A percentile compares a stretch with the other conserved stretches of the same genome.
phyloP scores from a whole-genome alignment of 2,329 filamentous ascomycete genomes.

The Fusarium veterinarium region DNA sequence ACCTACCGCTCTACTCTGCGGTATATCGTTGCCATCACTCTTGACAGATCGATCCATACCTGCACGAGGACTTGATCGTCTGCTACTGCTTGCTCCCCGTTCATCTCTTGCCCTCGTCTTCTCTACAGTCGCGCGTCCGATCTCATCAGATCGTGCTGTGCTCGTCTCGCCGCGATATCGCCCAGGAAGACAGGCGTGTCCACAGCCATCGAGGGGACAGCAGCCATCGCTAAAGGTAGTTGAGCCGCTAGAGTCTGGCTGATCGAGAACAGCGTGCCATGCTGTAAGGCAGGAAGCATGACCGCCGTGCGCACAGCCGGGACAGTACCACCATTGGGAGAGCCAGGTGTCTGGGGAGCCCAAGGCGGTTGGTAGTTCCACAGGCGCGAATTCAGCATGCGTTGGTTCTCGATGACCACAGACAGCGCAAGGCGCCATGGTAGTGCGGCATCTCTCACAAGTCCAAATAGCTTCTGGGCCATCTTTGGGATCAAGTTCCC shows the following conservation, averaged over 20 bases:
- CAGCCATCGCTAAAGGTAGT: constrained; percentile 63
- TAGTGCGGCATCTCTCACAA: constrained; percentile 65
- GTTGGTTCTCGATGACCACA: constrained; percentile 66
- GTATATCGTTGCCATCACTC: constrained; percentile 65
- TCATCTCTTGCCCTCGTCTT: constrained; percentile 46
- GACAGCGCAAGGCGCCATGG: constrained; percentile 68
- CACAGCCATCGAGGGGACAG: constrained; percentile 73
- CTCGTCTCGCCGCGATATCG: constrained; percentile 63
- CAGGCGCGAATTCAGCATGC: constrained; percentile 53
- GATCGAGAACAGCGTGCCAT: constrained; percentile 63
- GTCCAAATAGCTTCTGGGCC: constrained; percentile 63
- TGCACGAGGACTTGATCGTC: constrained; percentile 47
- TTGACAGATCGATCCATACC: constrained; percentile 44
- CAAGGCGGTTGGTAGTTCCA: constrained; percentile 46
- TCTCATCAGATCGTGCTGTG: constrained; percentile 61
- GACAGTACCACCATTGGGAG: constrained; percentile 71
- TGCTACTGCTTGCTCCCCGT: constrained; percentile 39
- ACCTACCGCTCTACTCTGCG: constrained; percentile 70
- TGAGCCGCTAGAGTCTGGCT: constrained; percentile 29
- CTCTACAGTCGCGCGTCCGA: constrained; percentile 61
- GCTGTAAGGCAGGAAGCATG: constrained; percentile 69
- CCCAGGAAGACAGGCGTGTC: constrained; percentile 71
- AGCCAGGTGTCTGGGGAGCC: constrained; percentile 44
- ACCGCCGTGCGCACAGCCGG: constrained; percentile 71
- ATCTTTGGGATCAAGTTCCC: constrained; percentile 62